phyloP scores from a whole-genome alignment of 192 early-diverging fungal species.

The Phycomyces nitens region DNA sequence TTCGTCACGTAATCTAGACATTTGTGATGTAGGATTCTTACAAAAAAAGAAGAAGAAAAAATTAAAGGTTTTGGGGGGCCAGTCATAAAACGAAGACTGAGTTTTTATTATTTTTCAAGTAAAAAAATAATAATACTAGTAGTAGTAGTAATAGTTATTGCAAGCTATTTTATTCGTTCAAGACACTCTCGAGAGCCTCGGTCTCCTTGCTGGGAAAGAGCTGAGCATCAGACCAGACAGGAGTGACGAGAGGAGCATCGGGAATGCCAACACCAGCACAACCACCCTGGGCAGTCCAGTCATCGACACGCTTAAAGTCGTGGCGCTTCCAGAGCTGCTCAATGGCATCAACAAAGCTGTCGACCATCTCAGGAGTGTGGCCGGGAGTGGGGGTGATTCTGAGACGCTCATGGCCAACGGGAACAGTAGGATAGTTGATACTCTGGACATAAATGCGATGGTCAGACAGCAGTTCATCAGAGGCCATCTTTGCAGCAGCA shows the following conservation, averaged over 20 bases:
- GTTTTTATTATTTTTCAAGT: no score
- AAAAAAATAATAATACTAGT: no score
- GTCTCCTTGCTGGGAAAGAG: constrained; percentile 23
- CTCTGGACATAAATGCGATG: constrained; percentile 96
- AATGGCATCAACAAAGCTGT: constrained; percentile 78
- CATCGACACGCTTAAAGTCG: constrained; percentile 74
- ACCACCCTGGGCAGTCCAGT: constrained; percentile 86
- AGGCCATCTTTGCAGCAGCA: constrained; percentile 87
- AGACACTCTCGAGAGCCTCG: not conserved
- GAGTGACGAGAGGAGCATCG: constrained; percentile 37
- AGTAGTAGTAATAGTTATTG: no score
- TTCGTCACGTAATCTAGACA: constrained; percentile 1
- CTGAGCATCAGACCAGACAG: constrained; percentile 59
- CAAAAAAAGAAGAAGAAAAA: no score
- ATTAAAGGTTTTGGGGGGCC: no score
- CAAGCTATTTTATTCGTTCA: no score
- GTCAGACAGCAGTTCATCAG: constrained; percentile 86
- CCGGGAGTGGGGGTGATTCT: constrained; percentile 98
- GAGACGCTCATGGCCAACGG: constrained; percentile 92
- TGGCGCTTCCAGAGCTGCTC: constrained; percentile 85
- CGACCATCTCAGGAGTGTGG: constrained; percentile 78
- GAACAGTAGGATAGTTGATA: constrained; percentile 98
- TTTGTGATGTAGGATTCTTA: not conserved
- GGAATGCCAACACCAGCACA: constrained; percentile 81
- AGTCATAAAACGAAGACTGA: no score